Percentiles rank a stretch among this genome's conserved stretches.
Conservation (phyloP, 1,284 basidiomycete genomes). For the Pseudomicrostroma phylloplanum region DNA sequence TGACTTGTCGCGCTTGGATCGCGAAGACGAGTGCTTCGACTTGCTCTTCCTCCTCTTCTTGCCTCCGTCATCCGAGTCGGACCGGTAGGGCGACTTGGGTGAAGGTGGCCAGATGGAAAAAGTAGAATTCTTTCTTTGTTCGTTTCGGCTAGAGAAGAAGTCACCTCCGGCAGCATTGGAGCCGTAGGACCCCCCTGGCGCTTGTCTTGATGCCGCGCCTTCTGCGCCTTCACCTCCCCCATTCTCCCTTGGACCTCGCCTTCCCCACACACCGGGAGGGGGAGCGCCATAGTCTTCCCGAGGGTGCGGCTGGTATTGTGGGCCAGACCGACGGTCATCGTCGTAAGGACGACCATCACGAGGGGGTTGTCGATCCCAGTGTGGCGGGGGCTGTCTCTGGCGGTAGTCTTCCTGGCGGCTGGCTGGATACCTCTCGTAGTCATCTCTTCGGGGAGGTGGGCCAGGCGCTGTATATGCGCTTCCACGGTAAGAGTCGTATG, state of each 20-base stretch:
- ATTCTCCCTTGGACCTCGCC: not conserved
- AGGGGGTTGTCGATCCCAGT: not conserved
- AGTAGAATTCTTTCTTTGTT: conserved; percentile 31
- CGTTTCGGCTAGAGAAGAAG: conserved; percentile 28
- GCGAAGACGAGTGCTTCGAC: conserved; percentile 16
- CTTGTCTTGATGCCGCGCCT: too few species aligned
- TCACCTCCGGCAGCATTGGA: conserved; percentile 9
- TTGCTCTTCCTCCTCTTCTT: conserved; percentile 16
- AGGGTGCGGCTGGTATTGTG: not conserved
- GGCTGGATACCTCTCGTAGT: not conserved
- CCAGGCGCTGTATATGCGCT: not conserved
- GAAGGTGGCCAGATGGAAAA: conserved; percentile 37
- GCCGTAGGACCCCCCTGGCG: not conserved
- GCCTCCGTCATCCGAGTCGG: conserved; percentile 28
- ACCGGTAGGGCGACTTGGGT: conserved; percentile 24
- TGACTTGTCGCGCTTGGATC: conserved; percentile 2
- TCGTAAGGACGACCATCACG: not conserved
- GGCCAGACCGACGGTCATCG: not conserved
- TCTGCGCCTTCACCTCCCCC: not conserved
- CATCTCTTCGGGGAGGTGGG: not conserved
- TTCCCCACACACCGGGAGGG: conserved; percentile 1
- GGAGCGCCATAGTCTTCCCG: not conserved
- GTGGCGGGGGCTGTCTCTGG: not conserved
- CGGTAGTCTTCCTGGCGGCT: not conserved
- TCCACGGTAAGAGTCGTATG: not conserved